phyloP scores from a whole-genome alignment of 371 early-diverging fungal species.

The Apophysomyces variabilis region DNA sequence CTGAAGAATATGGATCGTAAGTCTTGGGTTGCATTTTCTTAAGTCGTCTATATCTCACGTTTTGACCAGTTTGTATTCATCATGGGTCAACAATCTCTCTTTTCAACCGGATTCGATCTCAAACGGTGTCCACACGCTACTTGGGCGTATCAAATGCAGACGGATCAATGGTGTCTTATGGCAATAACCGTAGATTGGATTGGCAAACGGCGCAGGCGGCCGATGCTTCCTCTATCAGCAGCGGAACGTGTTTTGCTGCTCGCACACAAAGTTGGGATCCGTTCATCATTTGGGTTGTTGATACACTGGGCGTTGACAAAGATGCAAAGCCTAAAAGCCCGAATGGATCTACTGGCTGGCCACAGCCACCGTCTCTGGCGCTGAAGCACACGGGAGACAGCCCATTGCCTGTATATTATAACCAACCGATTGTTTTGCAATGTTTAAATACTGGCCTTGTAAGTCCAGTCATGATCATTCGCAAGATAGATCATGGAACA shows the following conservation, averaged over 20 bases:
- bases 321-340: constrained; percentile 23
- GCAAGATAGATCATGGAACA: constrained; percentile 76
- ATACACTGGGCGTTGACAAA: constrained; percentile 45
- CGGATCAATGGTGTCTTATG: constrained; percentile 43
- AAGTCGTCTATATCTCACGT: constrained; percentile 2
- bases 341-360: constrained; percentile 27
- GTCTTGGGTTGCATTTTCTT: background rate
- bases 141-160: constrained; percentile 66
- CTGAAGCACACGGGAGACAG: constrained; percentile 46
- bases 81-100: constrained; percentile 74
- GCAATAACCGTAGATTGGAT: constrained; percentile 11
- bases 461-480: constrained; percentile 75
- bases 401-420: constrained; percentile 71
- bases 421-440: constrained; percentile 78
- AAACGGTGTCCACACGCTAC: constrained; percentile 79
- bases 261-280: constrained; percentile 76
- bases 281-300: constrained; percentile 80
- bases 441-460: constrained; percentile 77
- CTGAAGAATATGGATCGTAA: constrained; percentile 70
- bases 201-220: constrained; percentile 7
- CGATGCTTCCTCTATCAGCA: background rate
- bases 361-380: constrained; percentile 66
- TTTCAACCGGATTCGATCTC: constrained; percentile 78
- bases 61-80: constrained; percentile 61
- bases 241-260: constrained; percentile 61